Conservation (phyloP, 1,139 yeast genomes). For the Pichia norvegensis region DNA sequence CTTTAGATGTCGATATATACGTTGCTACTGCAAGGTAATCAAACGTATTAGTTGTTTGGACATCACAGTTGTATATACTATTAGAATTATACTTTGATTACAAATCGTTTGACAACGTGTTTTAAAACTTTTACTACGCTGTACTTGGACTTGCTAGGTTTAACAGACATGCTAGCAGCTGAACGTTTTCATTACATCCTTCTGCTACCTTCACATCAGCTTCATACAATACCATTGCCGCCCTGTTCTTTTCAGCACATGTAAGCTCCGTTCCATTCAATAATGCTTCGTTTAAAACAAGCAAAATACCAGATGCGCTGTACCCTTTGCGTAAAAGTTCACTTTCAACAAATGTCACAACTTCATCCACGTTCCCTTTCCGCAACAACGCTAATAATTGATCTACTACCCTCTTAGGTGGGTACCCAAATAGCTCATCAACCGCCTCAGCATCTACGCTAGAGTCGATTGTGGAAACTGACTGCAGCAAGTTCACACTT, state of each 20-base stretch:
- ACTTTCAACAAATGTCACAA: slow-evolving; percentile 42
- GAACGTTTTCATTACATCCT: slow-evolving; percentile 90
- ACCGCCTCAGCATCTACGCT: slow-evolving; percentile 18
- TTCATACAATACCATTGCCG: slow-evolving; percentile 60
- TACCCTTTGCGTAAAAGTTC: slow-evolving; percentile 68
- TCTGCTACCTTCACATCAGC: slow-evolving; percentile 69
- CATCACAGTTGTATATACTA: no score
- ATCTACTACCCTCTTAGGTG: slow-evolving; percentile 49
- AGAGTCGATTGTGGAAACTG: slow-evolving; percentile 52
- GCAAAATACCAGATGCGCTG: slow-evolving; percentile 74
- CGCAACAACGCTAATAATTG: slow-evolving; percentile 37
- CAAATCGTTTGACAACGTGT: no score
- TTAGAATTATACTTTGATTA: no score
- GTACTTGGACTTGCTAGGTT: no score
- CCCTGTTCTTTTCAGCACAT: slow-evolving; percentile 52
- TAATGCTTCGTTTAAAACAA: slow-evolving; percentile 40
- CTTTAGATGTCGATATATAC: no score
- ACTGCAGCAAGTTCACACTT: slow-evolving; percentile 85
- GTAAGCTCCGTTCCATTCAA: slow-evolving; percentile 27
- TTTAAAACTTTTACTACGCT: no score
- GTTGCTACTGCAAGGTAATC: background rate
- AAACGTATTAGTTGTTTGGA: no score
- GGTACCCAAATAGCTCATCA: slow-evolving; percentile 78
- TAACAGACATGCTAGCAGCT: slow-evolving; percentile 61
- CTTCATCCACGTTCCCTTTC: slow-evolving; percentile 33